These are phyloP conservation scores for Ascochyta viciae-villosae DNA, from an alignment of 2,329 filamentous ascomycete genomes.

Conservation along the genomic window DNA sequence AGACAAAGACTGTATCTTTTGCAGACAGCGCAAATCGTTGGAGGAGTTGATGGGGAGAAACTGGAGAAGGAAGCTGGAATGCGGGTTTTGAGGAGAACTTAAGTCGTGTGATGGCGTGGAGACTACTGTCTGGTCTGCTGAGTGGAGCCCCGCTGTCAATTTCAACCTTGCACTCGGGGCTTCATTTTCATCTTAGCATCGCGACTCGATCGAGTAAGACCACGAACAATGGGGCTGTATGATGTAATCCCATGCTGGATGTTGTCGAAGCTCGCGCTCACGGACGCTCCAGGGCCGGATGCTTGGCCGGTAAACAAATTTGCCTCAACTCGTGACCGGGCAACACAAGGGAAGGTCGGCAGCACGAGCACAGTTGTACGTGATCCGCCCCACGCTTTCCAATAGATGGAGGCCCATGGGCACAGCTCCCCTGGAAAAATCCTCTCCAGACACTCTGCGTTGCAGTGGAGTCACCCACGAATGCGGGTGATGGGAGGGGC, in stretches of 20 bases:
- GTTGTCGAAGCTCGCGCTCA: slow-evolving; percentile 15
- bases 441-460: slow-evolving; percentile 9
- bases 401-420: slow-evolving; percentile 20
- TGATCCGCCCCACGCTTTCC: slow-evolving; percentile 19
- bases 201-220: slow-evolving; percentile 26
- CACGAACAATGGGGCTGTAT: slow-evolving; percentile 27
- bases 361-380: slow-evolving; percentile 20
- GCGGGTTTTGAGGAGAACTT: slow-evolving; percentile 33
- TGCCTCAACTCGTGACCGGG: slow-evolving; percentile 23
- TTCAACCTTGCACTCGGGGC: slow-evolving; percentile 24
- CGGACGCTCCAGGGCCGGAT: slow-evolving; percentile 11
- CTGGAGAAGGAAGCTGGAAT: slow-evolving; percentile 21
- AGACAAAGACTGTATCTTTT: slow-evolving; percentile 6
- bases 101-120: slow-evolving; percentile 28
- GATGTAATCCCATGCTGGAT: slow-evolving; percentile 30
- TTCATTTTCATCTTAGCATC: slow-evolving; percentile 25
- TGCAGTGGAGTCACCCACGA: slow-evolving; percentile 17
- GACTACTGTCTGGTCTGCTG: slow-evolving; percentile 22
- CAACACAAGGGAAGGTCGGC: slow-evolving; percentile 14
- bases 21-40: slow-evolving; percentile 17
- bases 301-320: slow-evolving; percentile 13
- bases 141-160: slow-evolving; percentile 33
- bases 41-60: slow-evolving; percentile 21
- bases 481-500: slow-evolving; percentile 9
- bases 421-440: slow-evolving; percentile 4